Evolutionary conservation across 495 filamentous ascomycete genomes (phyloP), one percentile per base, ranked within the genome.

Genomic region (Corynascus novoguineensis): DNA sequence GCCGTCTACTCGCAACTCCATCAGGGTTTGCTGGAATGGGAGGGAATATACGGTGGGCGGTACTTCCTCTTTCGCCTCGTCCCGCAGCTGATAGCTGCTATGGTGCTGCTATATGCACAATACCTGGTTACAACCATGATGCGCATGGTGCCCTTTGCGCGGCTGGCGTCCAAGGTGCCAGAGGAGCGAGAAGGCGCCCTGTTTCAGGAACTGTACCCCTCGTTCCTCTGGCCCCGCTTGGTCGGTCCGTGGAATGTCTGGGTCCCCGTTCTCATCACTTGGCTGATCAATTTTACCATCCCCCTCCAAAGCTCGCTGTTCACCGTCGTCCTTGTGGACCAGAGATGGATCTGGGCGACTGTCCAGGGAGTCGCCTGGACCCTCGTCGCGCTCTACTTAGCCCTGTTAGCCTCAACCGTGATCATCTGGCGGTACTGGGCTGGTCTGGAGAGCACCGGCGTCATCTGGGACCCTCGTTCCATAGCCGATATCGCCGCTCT

Each of bases 11-110:
- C 89, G 4, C 71, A 76, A 22, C 63, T 71, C 5, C 79, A 86
- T 52, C 60, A 76, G 9, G 89, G 91, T 0, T 66, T 96, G 6
- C 82, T 81, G 69, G 62, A 73, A 10, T 96, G 90, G 68, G 69
- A 68, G 21, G 76, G 77, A 52, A 83, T 86, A 45, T 83, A 85
- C 48, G 85, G 83, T 24, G 72, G 74, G 9, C 80, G 83, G n/a
- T 96, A 95, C 66, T 96, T 96, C 68, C 72, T 95, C 51, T 88
- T 95, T 66, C 80, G 89, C 56, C 90, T 91, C 64, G 67, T 96
- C 7, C 91, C 91, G 4, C 89, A 88, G 55, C 73, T 95, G 1
- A 58, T 93, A n/a, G 89, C 83, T 3, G 80, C 81, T 1, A 59
- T 84, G n/a, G 71, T 95, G 15, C 72, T 92, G 25, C 66, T 96